Conservation (phyloP, 202 grass and related monocot genomes). For the Carex sylvatica region DNA sequence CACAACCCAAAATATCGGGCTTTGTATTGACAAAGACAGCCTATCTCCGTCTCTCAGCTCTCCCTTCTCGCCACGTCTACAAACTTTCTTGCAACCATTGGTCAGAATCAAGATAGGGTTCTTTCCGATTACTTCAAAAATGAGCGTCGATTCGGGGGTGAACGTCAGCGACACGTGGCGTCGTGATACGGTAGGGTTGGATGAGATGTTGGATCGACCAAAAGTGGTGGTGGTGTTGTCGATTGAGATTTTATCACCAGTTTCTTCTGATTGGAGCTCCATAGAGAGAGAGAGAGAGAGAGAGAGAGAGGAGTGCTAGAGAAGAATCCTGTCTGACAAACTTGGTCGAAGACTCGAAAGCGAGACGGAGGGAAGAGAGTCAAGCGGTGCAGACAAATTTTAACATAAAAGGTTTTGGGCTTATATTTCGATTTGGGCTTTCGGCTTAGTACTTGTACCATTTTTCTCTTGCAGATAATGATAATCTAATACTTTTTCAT, state of each 20-base stretch:
- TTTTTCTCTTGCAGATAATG: too few relatives aligned
- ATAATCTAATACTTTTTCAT: too few relatives aligned
- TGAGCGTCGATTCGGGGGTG: constrained; percentile 17
- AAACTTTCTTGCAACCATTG: constrained; percentile 16
- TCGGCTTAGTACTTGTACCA: too few relatives aligned
- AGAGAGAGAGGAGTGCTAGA: neutral
- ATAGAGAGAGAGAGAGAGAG: constrained; percentile 30
- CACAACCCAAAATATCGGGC: constrained; percentile 52
- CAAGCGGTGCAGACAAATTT: too few relatives aligned
- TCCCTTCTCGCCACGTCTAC: constrained; percentile 46
- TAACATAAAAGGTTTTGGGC: too few relatives aligned
- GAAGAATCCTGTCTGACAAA: neutral
- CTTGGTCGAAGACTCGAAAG: neutral
- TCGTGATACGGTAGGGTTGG: constrained; percentile 48
- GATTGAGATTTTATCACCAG: constrained; percentile 19
- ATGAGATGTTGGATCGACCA: neutral
- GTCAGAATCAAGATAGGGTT: constrained; percentile 54
- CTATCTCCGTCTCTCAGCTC: constrained; percentile 49
- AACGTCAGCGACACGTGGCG: constrained; percentile 55
- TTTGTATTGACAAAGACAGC: constrained; percentile 51
- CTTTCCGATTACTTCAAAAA: constrained; percentile 64
- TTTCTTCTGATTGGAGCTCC: constrained; percentile 58
- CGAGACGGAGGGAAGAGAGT: neutral
- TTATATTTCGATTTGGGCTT: too few relatives aligned
- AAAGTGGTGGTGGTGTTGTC: constrained; percentile 35